These are phyloP conservation scores for Linnemannia zychae DNA, from an alignment of 192 early-diverging fungal genomes.

Conservation along the genomic window DNA sequence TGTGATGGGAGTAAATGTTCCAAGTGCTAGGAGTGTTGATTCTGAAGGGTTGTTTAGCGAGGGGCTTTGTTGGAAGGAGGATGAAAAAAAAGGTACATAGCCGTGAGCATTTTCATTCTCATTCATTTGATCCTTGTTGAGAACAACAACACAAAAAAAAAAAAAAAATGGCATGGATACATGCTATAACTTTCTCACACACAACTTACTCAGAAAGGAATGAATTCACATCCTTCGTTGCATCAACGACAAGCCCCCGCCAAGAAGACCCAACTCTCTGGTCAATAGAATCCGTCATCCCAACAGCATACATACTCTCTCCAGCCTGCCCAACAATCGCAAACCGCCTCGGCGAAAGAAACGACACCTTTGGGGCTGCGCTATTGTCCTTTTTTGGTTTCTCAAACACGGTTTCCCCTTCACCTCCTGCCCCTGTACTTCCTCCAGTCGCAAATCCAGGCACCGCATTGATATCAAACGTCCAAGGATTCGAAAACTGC, in stretches of 20 bases:
- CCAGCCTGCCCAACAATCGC: background rate
- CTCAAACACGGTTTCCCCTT: background rate
- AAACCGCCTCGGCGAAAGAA: background rate
- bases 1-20: background rate
- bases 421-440: too few relatives aligned
- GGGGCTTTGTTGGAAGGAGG: too few relatives aligned
- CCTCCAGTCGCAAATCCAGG: too few relatives aligned
- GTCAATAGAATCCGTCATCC: background rate
- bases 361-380: background rate
- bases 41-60: too few relatives aligned
- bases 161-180: too few relatives aligned
- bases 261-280: background rate
- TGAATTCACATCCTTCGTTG: background rate
- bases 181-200: too few relatives aligned
- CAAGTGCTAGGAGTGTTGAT: background rate
- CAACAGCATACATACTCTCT: background rate
- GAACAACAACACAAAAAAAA: too few relatives aligned
- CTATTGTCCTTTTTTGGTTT: background rate
- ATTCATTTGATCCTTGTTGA: too few relatives aligned
- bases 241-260: background rate
- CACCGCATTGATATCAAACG: background rate
- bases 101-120: too few relatives aligned
- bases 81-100: too few relatives aligned
- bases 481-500: background rate
- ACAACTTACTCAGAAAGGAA: too few relatives aligned